Conservation (phyloP, 2,329 filamentous ascomycete species). For the Dendryphion nanum region DNA sequence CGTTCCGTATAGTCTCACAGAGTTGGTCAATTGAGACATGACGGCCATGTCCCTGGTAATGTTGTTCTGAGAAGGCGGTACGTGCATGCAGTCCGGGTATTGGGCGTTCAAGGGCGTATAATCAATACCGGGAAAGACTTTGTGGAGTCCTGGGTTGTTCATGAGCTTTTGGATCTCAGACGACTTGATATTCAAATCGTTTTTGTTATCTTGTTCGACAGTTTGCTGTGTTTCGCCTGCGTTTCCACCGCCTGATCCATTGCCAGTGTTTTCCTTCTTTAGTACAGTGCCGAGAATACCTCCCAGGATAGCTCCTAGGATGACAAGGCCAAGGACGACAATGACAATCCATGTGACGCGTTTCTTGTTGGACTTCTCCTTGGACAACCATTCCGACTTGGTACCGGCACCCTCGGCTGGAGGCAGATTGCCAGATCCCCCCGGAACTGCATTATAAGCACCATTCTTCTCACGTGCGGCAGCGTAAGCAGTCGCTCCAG, state of each 20-base stretch:
- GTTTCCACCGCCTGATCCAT: constrained; percentile 17
- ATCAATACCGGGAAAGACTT: constrained; percentile 92
- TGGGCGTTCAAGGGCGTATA: constrained; percentile 92
- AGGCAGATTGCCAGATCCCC: constrained; percentile 21
- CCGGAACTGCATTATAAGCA: constrained; percentile 59
- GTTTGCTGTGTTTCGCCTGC: constrained; percentile 19
- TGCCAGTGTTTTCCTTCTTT: constrained; percentile 41
- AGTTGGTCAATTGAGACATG: constrained; percentile 84
- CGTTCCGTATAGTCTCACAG: constrained; percentile 85
- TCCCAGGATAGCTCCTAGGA: constrained; percentile 70
- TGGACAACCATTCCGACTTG: constrained; percentile 64
- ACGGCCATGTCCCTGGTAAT: constrained; percentile 88
- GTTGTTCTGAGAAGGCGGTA: constrained; percentile 88
- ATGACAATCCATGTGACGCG: constrained; percentile 69
- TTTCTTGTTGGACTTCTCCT: constrained; percentile 62
- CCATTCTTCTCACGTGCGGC: constrained; percentile 38
- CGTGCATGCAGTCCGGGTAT: constrained; percentile 76
- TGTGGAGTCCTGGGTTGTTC: constrained; percentile 79
- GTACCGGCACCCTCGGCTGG: constrained; percentile 45
- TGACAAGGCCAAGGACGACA: constrained; percentile 60
- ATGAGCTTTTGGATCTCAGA: constrained; percentile 76
- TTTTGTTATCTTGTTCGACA: constrained; percentile 65
- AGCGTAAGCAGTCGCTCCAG: constrained; percentile 36
- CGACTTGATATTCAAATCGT: constrained; percentile 72
- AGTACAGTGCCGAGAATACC: constrained; percentile 73